Evolutionary conservation across 2,329 filamentous ascomycete species (phyloP), one percentile per base, ranked within the genome.

Genomic region (Xenoacremonium recifei): DNA sequence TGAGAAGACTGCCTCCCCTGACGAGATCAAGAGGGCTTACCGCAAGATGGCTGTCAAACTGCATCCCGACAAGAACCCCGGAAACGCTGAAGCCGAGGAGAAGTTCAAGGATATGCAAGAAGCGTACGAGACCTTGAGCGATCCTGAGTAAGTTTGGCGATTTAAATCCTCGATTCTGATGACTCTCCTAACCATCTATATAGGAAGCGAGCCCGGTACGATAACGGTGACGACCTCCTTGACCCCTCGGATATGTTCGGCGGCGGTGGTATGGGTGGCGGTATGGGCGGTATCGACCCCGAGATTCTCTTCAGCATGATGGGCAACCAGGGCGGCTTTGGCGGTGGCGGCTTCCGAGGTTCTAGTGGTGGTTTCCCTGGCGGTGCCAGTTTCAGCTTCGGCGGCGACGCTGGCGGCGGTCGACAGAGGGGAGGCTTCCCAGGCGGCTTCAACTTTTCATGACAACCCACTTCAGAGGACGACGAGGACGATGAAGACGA

Each of bases 21-120:
- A 76, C 43, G 82, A 93, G 40, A 93, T 99, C 73, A 99, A 97
- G 78, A 92, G 91, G 72, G 93, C 92, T 2, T 99, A 99, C 73
- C 84, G 92, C 53, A 96, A 93, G 69, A 78, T 96, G 61, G 93
- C 93, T 42, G 92, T 99, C 55, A 76, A 91, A 51, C 87, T 96
- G 64, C 93, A 99, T 66, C 93, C 93, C 3, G 93, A 99, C 72
- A 99, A 99, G 81, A 99, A 97, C 70, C 89, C 86, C 1, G 88
- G 86, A 49, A 88, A 96, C 57, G 79, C 83, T 44, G 76, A 82
- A 38, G 93, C 93, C 48, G 92, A 90, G 59, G 86, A 89, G 56
- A 84, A 88, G 61, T 99, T 99, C 79, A 97, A 99, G 79, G 93
- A 99, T 64, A 87, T 96, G 64, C 88, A 90, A 58, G 93, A 99